A percentile compares a stretch with the other conserved stretches of the same genome.
Evolutionary conservation across 176 grass and related monocot genomes (phyloP).

Genomic region (Oryza longistaminata): DNA sequence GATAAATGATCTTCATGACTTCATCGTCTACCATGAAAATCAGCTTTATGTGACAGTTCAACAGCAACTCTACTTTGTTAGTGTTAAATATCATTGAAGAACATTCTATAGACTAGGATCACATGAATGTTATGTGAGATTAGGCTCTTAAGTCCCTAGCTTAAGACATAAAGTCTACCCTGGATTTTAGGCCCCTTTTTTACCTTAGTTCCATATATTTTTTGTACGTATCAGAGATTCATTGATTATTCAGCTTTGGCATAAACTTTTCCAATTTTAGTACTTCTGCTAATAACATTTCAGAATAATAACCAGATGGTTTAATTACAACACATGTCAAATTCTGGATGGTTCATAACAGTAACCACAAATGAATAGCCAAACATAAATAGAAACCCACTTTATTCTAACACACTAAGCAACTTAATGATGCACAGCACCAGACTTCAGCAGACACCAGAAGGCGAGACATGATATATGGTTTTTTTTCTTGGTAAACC

Average conservation of each 20-base stretch:
- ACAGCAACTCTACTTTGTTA: not conserved
- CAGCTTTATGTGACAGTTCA: not conserved
- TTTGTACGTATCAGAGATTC: not conserved
- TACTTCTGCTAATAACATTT: not conserved
- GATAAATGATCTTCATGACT: not conserved
- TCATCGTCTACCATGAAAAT: not conserved
- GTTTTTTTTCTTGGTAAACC: not conserved
- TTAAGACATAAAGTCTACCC: not conserved
- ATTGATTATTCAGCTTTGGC: not conserved
- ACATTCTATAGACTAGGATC: not conserved
- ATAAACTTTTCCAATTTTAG: not conserved
- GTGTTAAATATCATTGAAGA: not conserved
- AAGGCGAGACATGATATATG: not conserved
- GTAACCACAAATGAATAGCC: slow-evolving; percentile 3
- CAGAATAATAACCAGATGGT: not conserved
- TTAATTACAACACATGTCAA: not conserved
- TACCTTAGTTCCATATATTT: not conserved
- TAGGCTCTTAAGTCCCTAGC: not conserved
- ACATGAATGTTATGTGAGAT: not conserved
- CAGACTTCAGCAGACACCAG: not conserved
- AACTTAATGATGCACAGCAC: not conserved
- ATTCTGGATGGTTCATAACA: not conserved
- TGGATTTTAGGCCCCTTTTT: not conserved
- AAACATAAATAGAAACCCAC: not conserved
- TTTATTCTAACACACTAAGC: not conserved